Base-by-base conservation (phyloP, 2,329 filamentous ascomycete genomes). In the Hypomyces rosellus region DNA sequence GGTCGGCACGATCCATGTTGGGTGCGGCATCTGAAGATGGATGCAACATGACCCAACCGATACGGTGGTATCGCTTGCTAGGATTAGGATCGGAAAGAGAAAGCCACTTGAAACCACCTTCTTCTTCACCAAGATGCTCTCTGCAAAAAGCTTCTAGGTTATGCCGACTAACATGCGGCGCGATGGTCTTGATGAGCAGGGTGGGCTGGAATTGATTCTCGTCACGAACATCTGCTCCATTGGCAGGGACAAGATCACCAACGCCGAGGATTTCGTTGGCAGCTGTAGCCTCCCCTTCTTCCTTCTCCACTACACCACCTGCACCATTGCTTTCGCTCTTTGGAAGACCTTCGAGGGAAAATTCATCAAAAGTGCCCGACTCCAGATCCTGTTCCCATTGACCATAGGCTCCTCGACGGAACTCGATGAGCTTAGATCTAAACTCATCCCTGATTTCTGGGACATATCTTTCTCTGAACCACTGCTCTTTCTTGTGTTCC, bases 31-130 rank as follows among this genome's bases (percentile, higher is more conserved):
- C 88, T 1, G 86, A 77, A 13, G 82, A 82, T 14, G 89, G 86
- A 62, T 97, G 87, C 9, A 99, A 78, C 79, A 97, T 93, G 54
- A 99, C 95, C 92, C 95, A 99, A 18, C 93, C 93, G 68, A 99
- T 97, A 18, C 93, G 86, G 65, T 99, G 93, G 63, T 91, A 99
- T 56, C 95, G 87, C 72, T 99, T 99, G 62, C 89, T 86, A 2
- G 93, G 93, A 63, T 99, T 99, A 0, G 93, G 93, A 61, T 99
- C 93, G 58, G 91, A 96, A 45, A 99, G 78, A 34, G 92, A 97
- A 5, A 99, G 76, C 84, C 92, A 97, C 65, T 92, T 95, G 73
- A 93, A 96, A 2, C 92, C 92, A 47, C 91, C 91, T 56, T 93
- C 86, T 43, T 85, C 86, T 61, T 96, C 91, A 13, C 92, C 91